Conservation (phyloP, 2,329 filamentous ascomycete species). For the Endocalyx cinctus region DNA sequence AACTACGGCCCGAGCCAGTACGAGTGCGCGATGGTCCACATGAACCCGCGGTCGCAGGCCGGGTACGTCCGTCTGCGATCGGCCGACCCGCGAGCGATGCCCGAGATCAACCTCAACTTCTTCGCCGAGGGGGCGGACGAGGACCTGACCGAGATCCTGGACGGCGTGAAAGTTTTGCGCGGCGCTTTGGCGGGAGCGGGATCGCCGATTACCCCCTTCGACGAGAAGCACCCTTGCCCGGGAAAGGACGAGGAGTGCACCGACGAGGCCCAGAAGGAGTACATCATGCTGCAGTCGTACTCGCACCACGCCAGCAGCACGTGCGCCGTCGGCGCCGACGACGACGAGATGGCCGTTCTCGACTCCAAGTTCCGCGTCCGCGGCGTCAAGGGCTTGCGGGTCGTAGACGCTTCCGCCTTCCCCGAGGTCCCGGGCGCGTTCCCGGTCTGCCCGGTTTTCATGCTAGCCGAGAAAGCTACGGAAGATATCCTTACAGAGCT, state of each 20-base stretch:
- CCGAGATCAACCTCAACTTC: constrained; percentile 57
- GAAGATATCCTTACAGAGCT: constrained; percentile 40
- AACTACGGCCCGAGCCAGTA: constrained; percentile 27
- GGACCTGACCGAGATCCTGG: constrained; percentile 37
- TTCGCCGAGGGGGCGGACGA: constrained; percentile 46
- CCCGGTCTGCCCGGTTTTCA: constrained; percentile 46
- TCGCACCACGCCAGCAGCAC: constrained; percentile 54
- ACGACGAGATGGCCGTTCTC: constrained; percentile 49
- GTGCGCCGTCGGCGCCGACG: constrained; percentile 46
- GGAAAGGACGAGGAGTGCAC: constrained; percentile 30
- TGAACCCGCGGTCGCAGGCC: constrained; percentile 47
- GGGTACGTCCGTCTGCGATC: constrained; percentile 60
- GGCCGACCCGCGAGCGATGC: constrained; percentile 57
- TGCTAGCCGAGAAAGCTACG: constrained; percentile 56
- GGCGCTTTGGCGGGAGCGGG: constrained; percentile 16
- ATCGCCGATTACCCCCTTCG: constrained; percentile 19
- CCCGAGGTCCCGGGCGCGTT: constrained; percentile 42
- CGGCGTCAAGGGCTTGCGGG: constrained; percentile 47
- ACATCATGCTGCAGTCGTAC: constrained; percentile 38
- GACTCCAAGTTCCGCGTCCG: constrained; percentile 51
- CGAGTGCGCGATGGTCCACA: constrained; percentile 35
- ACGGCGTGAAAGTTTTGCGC: constrained; percentile 22
- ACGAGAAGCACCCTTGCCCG: constrained; percentile 24
- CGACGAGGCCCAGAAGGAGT: constrained; percentile 28
- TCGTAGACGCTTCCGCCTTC: constrained; percentile 54